Base-by-base conservation (phyloP, 2,329 filamentous ascomycete genomes). In the Zymoseptoria tritici region DNA sequence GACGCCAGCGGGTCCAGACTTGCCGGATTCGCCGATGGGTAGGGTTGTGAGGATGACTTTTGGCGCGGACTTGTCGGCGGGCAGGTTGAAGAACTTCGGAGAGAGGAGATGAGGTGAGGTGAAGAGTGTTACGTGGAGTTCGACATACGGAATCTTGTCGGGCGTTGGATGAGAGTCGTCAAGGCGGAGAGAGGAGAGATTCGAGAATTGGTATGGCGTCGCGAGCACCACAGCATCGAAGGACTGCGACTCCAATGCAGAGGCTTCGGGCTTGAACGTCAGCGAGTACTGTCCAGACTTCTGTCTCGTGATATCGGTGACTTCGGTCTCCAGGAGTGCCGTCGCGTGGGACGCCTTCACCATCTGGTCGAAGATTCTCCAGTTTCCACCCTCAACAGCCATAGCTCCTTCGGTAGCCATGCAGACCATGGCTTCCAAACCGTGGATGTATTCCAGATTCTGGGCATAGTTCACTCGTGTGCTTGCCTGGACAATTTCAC, bases 381-480 rank as follows among this genome's bases (percentile, higher is more conserved):
- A 97, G 73, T 97, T 99, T 1, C 94, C 94, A 6, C 91, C 91
- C 13, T 83, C 75, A 1, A 97, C 83, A 19, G 88, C 80, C 72
- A 91, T 84, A 0, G 92, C 90, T 6, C 91, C 91, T 56, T 93
- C 87, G 0, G 91, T 89, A 2, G 92, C 89, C 85, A 97, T 90
- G 51, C 91, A 93, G 2, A 95, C 88, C 88, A 97, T 91, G 1
- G 92, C 85, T 69, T 95, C 91, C 1, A 99, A 76, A 0, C 91
- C 94, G 69, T 97, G 92, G 54, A 97, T 94, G 42, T 85, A 78
- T n/a, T 80, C 83, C 11, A 97, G 75, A 67, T 97, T 97, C 54
- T 92, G 90, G 0, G 89, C 94, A 75, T 97, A 99, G 74, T 97
- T 97, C 64, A 97, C 93, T 20, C 94, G 83, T 0, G 94, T 97